Evolutionary conservation across 495 filamentous ascomycete species (phyloP).

Genomic region (Acidomyces sp.): DNA sequence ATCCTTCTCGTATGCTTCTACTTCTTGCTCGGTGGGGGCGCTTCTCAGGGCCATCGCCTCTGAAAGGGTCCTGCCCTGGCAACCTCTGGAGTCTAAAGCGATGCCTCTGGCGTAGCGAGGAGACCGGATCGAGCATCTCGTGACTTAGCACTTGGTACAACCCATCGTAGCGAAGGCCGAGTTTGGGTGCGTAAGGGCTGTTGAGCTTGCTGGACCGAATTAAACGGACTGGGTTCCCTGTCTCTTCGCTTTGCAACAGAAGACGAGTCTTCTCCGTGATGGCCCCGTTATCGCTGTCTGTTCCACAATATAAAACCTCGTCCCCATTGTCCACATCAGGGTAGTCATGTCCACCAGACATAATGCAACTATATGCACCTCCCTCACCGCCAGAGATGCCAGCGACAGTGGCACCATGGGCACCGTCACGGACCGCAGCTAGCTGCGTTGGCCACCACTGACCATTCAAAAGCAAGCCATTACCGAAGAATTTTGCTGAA

Average conservation of each 20-base stretch:
- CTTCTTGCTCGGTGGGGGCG: slow-evolving; percentile 26
- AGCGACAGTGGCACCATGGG: slow-evolving; percentile 39
- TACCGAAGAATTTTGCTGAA: slow-evolving; percentile 30
- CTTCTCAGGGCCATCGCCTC: slow-evolving; percentile 22
- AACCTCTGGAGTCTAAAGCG: slow-evolving; percentile 31
- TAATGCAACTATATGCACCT: slow-evolving; percentile 33
- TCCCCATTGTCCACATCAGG: slow-evolving; percentile 38
- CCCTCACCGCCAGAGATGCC: slow-evolving; percentile 34
- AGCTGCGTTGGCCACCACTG: slow-evolving; percentile 48
- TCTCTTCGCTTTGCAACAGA: slow-evolving; percentile 26
- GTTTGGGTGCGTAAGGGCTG: slow-evolving; percentile 32
- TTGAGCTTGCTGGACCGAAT: slow-evolving; percentile 32
- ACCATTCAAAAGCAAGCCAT: slow-evolving; percentile 37
- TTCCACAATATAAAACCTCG: slow-evolving; percentile 41
- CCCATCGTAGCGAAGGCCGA: slow-evolving; percentile 45
- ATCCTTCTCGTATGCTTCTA: slow-evolving; percentile 20
- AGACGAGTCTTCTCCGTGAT: slow-evolving; percentile 29
- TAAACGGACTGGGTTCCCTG: slow-evolving; percentile 33
- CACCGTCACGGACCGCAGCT: slow-evolving; percentile 40
- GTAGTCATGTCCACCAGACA: slow-evolving; percentile 27
- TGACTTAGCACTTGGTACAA: slow-evolving; percentile 35
- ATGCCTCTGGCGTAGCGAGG: slow-evolving; percentile 24
- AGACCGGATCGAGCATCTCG: slow-evolving; percentile 26
- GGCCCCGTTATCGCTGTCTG: slow-evolving; percentile 25
- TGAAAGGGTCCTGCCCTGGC: slow-evolving; percentile 33